These are phyloP conservation scores for Cryptosporidium andersoni DNA, from an alignment of 169 alveolate genomes.

Conservation along the genomic window DNA sequence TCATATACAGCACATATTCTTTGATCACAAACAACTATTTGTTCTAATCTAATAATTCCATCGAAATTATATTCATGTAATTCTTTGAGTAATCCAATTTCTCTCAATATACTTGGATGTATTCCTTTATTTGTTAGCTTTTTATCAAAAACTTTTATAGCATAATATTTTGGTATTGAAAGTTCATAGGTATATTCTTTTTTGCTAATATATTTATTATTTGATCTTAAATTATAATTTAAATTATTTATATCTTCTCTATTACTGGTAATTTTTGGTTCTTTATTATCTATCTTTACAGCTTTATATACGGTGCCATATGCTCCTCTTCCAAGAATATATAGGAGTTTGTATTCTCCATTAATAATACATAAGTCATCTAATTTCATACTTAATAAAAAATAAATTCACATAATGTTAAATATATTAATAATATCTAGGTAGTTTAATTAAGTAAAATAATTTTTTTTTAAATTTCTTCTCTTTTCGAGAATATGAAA, in stretches of 20 bases:
- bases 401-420: too few species aligned
- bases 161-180: slow-evolving; percentile 5
- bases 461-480: too few species aligned
- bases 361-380: not conserved
- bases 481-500: too few species aligned
- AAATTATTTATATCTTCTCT: not conserved
- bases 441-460: too few species aligned
- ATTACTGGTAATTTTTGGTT: not conserved
- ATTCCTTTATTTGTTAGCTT: slow-evolving; percentile 63
- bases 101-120: slow-evolving; percentile 68
- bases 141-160: slow-evolving; percentile 62
- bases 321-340: slow-evolving; percentile 68
- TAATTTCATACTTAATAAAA: too few species aligned
- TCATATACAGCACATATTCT: slow-evolving; percentile 62
- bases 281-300: not conserved
- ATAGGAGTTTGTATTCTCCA: slow-evolving; percentile 26
- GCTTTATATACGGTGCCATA: slow-evolving; percentile 63
- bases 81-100: slow-evolving; percentile 62
- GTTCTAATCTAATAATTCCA: slow-evolving; percentile 30
- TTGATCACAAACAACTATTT: slow-evolving; percentile 36
- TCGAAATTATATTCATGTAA: slow-evolving; percentile 5
- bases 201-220: not conserved
- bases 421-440: too few species aligned
- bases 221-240: not conserved
- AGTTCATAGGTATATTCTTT: not conserved